These are phyloP conservation scores for Knoxdaviesia proteae DNA, from an alignment of 2,329 filamentous ascomycete species.

Conservation along the genomic window DNA sequence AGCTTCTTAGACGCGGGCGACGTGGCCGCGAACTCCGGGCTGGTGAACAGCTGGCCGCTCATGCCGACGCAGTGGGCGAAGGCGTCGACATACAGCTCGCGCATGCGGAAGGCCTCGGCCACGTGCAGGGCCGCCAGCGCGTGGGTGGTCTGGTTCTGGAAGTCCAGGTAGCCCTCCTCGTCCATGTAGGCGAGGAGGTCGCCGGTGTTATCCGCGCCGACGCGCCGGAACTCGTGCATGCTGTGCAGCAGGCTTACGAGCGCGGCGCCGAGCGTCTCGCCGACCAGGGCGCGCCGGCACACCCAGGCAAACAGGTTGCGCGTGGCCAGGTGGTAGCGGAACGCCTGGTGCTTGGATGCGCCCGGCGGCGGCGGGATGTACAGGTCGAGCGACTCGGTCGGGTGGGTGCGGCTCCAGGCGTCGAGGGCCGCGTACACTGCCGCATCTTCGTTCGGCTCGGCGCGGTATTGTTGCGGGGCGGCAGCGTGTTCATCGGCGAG, in stretches of 20 bases:
- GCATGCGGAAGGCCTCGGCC: conserved; percentile 42
- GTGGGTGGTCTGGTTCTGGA: conserved; percentile 44
- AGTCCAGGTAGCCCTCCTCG: conserved; percentile 46
- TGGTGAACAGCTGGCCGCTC: conserved; percentile 36
- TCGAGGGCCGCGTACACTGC: conserved; percentile 10
- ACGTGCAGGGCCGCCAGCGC: conserved; percentile 47
- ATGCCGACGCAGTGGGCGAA: conserved; percentile 66
- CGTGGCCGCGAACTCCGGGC: conserved; percentile 27
- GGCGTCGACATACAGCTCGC: conserved; percentile 48
- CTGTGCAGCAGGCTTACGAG: conserved; percentile 43
- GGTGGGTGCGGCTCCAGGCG: conserved; percentile 12
- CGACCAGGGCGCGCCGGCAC: conserved; percentile 43
- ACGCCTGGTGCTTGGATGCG: conserved; percentile 29
- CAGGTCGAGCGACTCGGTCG: conserved; percentile 27
- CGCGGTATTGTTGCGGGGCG: too few species aligned
- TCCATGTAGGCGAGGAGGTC: conserved; percentile 47
- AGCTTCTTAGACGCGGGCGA: conserved; percentile 38
- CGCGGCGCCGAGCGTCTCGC: conserved; percentile 40
- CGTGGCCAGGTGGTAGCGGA: conserved; percentile 44
- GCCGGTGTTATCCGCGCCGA: conserved; percentile 30
- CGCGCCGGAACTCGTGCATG: conserved; percentile 38
- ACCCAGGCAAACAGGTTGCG: conserved; percentile 61
- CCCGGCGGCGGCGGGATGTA: conserved; percentile 46
- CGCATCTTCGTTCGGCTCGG: background rate
- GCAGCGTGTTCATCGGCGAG: too few species aligned